phyloP scores from a whole-genome alignment of 371 early-diverging fungal genomes.

The Entomophthora muscae region DNA sequence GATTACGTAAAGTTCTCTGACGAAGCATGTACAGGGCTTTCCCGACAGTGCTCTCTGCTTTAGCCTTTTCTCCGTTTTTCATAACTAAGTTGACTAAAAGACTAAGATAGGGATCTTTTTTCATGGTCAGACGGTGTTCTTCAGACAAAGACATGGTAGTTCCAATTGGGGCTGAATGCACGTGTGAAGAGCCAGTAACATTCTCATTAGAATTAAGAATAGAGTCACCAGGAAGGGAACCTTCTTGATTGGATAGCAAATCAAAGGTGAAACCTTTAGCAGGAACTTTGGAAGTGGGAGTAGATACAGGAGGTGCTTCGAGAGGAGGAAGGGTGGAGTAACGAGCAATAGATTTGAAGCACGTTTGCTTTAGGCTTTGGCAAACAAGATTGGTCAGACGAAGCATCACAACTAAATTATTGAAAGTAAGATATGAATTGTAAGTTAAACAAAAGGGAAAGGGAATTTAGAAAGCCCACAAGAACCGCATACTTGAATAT shows the following conservation, averaged over 20 bases:
- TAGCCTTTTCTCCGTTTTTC: slow-evolving; percentile 67
- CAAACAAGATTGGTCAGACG: not conserved
- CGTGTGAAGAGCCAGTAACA: not conserved
- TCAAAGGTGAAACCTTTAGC: not conserved
- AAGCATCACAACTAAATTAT: not conserved
- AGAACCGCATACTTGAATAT: too few species aligned
- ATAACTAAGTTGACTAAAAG: slow-evolving; percentile 74
- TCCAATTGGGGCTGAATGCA: not conserved
- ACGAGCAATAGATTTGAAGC: not conserved
- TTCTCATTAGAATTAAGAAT: not conserved
- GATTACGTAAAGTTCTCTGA: slow-evolving; percentile 36
- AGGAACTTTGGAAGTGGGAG: not conserved
- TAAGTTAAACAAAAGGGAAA: too few species aligned
- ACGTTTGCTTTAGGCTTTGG: not conserved
- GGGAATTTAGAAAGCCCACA: too few species aligned
- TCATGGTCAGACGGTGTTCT: slow-evolving; percentile 14
- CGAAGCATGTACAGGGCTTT: slow-evolving; percentile 55
- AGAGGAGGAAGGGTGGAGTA: not conserved
- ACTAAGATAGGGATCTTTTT: slow-evolving; percentile 44
- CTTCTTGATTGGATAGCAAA: not conserved
- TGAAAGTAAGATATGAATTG: too few species aligned
- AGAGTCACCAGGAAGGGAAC: not conserved
- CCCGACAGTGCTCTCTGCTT: slow-evolving; percentile 45
- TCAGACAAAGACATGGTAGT: not conserved
- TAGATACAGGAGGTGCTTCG: not conserved